These are phyloP conservation scores for Solanum neorickii DNA, from an alignment of 257 asterid genomes.

Conservation along the genomic window DNA sequence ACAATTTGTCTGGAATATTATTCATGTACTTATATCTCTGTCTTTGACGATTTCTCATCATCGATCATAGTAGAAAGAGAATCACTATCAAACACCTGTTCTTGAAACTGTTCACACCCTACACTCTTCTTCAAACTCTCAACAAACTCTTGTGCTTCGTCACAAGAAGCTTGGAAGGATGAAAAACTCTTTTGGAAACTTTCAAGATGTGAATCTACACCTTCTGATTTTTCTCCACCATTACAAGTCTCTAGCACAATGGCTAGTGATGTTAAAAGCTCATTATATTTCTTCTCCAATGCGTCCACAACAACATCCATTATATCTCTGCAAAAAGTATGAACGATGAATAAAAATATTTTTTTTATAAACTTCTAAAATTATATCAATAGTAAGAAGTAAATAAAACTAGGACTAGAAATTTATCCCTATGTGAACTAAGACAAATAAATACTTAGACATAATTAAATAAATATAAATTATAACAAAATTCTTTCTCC, in stretches of 20 bases:
- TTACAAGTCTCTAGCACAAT: neutral
- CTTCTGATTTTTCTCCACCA: neutral
- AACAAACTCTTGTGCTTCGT: conserved; percentile 5
- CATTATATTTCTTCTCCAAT: conserved; percentile 1
- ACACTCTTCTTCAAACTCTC: neutral
- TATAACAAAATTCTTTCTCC: too few relatives aligned
- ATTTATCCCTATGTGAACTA: neutral
- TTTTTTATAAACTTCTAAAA: neutral
- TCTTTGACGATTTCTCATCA: neutral
- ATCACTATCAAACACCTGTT: neutral
- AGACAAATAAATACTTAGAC: too few relatives aligned
- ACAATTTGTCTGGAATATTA: neutral
- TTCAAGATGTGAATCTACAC: neutral
- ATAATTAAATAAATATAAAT: too few relatives aligned
- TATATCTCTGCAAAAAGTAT: neutral
- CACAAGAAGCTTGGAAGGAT: neutral
- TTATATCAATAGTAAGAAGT: neutral
- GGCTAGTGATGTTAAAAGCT: neutral
- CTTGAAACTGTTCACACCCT: neutral
- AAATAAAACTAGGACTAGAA: neutral
- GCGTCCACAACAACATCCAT: conserved; percentile 13
- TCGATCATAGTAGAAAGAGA: neutral
- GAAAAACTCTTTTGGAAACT: neutral
- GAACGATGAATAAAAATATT: too few relatives aligned
- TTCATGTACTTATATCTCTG: neutral